Percentiles rank a stretch among this genome's conserved stretches.
Evolutionary conservation across 257 asterid genomes (phyloP).

Genomic region (Forsythia viridissima): DNA sequence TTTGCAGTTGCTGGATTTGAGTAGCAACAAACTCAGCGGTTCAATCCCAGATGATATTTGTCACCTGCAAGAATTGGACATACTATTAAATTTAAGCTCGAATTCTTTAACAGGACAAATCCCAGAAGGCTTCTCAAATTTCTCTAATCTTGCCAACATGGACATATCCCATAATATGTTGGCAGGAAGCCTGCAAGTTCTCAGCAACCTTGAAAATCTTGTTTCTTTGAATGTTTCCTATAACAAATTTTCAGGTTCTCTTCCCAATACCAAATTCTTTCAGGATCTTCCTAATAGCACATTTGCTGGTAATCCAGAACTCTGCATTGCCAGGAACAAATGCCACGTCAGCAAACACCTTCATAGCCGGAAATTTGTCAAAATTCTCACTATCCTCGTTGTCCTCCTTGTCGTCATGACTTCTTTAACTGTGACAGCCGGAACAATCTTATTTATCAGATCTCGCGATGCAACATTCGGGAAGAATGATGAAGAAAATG

Average conservation of each 20-base stretch:
- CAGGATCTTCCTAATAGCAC: conserved; percentile 49
- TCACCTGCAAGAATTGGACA: conserved; percentile 56
- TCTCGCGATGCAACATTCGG: conserved; percentile 26
- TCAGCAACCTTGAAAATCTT: conserved; percentile 62
- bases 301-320: conserved; percentile 56
- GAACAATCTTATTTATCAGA: conserved; percentile 35
- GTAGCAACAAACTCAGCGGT: conserved; percentile 51
- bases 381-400: conserved; percentile 39
- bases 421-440: conserved; percentile 33
- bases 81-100: conserved; percentile 59
- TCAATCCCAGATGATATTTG: conserved; percentile 65
- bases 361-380: conserved; percentile 39
- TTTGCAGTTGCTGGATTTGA: conserved; percentile 66
- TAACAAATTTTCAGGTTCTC: conserved; percentile 60
- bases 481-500: conserved; percentile 47
- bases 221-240: conserved; percentile 67
- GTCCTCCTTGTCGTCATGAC: conserved; percentile 40
- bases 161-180: conserved; percentile 70
- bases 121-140: conserved; percentile 64
- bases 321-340: conserved; percentile 42
- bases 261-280: conserved; percentile 61
- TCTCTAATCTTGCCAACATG: conserved; percentile 69
- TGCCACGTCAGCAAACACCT: conserved; percentile 35
- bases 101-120: conserved; percentile 50
- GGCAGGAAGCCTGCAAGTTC: conserved; percentile 54